A percentile compares a stretch with the other conserved stretches of the same genome.
Evolutionary conservation across 495 filamentous ascomycete genomes (phyloP).

Genomic region (Extremus antarcticus): DNA sequence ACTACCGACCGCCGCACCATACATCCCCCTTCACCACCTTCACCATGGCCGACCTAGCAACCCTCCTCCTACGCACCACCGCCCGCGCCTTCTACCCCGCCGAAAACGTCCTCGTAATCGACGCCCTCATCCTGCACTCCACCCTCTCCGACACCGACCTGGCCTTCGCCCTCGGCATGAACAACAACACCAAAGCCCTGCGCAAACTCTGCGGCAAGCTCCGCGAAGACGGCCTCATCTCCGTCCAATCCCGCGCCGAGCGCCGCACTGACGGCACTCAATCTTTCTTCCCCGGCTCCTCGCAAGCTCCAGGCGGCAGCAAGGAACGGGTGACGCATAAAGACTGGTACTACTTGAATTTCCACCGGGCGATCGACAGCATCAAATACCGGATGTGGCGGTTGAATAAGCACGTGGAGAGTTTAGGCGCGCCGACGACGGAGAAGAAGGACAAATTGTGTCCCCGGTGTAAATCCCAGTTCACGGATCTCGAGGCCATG

Average conservation of each 20-base stretch:
- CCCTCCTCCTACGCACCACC: conserved; percentile 76
- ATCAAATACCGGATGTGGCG: conserved; percentile 89
- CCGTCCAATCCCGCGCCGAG: conserved; percentile 46
- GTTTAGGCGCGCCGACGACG: conserved; percentile 61
- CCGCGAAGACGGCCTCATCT: conserved; percentile 72
- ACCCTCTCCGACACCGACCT: conserved; percentile 81
- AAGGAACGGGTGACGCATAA: conserved; percentile 16
- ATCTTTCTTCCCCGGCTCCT: neutral
- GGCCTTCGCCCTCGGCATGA: conserved; percentile 67
- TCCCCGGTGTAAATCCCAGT: conserved; percentile 64
- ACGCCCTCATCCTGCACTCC: conserved; percentile 86
- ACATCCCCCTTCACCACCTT: neutral
- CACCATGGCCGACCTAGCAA: conserved; percentile 68
- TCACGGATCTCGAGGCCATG: conserved; percentile 76
- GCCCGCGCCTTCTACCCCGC: conserved; percentile 88
- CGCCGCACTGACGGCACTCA: conserved; percentile 12
- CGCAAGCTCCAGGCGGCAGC: neutral
- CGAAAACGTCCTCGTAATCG: conserved; percentile 76
- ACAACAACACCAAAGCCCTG: conserved; percentile 57
- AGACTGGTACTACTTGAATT: conserved; percentile 95
- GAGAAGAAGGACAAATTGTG: conserved; percentile 90
- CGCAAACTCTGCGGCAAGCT: conserved; percentile 76
- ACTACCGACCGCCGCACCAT: too few species aligned
- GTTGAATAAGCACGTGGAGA: conserved; percentile 73
- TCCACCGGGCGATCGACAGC: conserved; percentile 85